Conservation (phyloP, 2,329 filamentous ascomycete species). For the Didymella pomorum region DNA sequence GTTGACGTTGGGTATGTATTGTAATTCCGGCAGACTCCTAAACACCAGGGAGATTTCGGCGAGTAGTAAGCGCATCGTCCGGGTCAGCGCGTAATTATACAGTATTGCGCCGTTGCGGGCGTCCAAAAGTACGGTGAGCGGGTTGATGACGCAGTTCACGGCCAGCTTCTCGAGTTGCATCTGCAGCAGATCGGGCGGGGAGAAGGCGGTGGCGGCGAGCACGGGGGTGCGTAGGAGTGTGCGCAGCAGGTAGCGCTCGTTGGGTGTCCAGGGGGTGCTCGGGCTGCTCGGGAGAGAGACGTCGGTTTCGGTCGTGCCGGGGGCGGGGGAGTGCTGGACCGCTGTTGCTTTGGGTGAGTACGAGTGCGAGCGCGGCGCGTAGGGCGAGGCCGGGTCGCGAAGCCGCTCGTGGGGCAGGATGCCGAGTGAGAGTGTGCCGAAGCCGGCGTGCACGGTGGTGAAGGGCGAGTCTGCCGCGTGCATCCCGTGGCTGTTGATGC, state of each 20-base stretch:
- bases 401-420: slow-evolving; percentile 56
- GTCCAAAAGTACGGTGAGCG: slow-evolving; percentile 81
- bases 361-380: slow-evolving; percentile 24
- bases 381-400: slow-evolving; percentile 35
- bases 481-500: slow-evolving; percentile 68
- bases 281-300: slow-evolving; percentile 20
- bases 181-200: slow-evolving; percentile 69
- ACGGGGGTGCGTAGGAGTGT: slow-evolving; percentile 69
- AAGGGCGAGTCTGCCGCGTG: slow-evolving; percentile 58
- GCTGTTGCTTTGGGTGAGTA: slow-evolving; percentile 7
- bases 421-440: slow-evolving; percentile 66
- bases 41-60: slow-evolving; percentile 78
- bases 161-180: slow-evolving; percentile 82
- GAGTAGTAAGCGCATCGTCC: slow-evolving; percentile 74
- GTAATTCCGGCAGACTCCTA: slow-evolving; percentile 75
- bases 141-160: slow-evolving; percentile 78
- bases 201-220: slow-evolving; percentile 67
- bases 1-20: slow-evolving; percentile 65
- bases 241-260: slow-evolving; percentile 68
- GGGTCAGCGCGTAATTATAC: slow-evolving; percentile 70
- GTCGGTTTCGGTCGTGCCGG: slow-evolving; percentile 27
- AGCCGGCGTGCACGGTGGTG: slow-evolving; percentile 64
- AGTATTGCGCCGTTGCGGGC: slow-evolving; percentile 75
- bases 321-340: slow-evolving; percentile 11
- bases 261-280: slow-evolving; percentile 49